Percentiles rank a stretch among this genome's conserved stretches.
Evolutionary conservation across 2,329 filamentous ascomycete species (phyloP).

Genomic region (Sphaerulina vaccinii): DNA sequence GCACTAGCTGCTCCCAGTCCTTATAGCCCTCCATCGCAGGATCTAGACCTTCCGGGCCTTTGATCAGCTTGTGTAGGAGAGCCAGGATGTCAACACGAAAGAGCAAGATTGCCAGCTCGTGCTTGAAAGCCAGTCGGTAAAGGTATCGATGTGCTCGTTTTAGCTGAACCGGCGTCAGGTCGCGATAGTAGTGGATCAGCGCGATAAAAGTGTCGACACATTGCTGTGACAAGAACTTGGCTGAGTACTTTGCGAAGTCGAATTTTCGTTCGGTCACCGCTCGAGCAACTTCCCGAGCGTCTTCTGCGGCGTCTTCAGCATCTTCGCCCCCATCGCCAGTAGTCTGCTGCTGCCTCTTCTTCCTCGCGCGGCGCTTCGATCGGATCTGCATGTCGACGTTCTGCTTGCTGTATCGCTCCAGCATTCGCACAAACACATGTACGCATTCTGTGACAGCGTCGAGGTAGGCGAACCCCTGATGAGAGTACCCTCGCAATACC

Average conservation of each 20-base stretch:
- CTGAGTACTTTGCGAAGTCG: constrained; percentile 81
- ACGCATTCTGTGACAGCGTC: constrained; percentile 88
- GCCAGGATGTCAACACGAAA: constrained; percentile 89
- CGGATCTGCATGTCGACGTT: constrained; percentile 92
- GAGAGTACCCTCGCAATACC: constrained; percentile 82
- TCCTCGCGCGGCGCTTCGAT: constrained; percentile 69
- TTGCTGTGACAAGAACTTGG: constrained; percentile 76
- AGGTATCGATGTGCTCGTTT: constrained; percentile 94
- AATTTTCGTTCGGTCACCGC: constrained; percentile 84
- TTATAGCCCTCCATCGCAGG: constrained; percentile 64
- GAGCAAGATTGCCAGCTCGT: constrained; percentile 82
- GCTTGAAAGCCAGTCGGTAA: constrained; percentile 91
- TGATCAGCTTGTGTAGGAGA: constrained; percentile 86
- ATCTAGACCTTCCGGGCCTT: constrained; percentile 76
- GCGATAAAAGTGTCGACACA: constrained; percentile 86
- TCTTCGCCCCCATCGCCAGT: constrained; percentile 42
- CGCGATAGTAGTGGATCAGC: constrained; percentile 76
- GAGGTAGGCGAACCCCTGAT: constrained; percentile 89
- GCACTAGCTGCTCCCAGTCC: constrained; percentile 88
- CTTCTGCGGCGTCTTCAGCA: constrained; percentile 63
- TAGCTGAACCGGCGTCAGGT: constrained; percentile 74
- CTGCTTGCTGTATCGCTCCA: constrained; percentile 91
- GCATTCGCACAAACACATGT: constrained; percentile 86
- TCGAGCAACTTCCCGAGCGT: constrained; percentile 67
- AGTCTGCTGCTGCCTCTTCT: constrained; percentile 61